These are phyloP conservation scores for Cucumis sativus DNA, from an alignment of 306 rosid genomes.

Conservation along the genomic window DNA sequence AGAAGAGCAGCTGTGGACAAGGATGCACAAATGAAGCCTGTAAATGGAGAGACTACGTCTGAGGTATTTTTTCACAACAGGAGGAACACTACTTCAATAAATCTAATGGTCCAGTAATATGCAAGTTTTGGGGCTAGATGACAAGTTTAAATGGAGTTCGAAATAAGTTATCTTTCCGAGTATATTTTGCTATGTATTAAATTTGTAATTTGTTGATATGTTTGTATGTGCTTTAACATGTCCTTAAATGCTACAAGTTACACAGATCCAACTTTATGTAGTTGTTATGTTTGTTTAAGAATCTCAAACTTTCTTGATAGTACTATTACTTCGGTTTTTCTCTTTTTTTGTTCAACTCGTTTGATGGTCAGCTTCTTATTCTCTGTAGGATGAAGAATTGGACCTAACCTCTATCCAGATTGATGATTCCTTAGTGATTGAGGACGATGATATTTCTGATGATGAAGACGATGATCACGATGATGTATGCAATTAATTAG, in stretches of 20 bases:
- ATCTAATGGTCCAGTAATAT: not conserved
- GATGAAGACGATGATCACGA: constrained; percentile 97
- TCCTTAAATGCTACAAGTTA: not conserved
- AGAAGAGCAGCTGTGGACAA: constrained; percentile 76
- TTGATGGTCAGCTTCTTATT: constrained; percentile 3
- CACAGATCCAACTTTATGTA: not conserved
- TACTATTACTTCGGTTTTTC: not conserved
- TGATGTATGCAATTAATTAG: constrained; percentile 44
- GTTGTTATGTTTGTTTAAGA: not conserved
- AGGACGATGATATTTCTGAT: constrained; percentile 94
- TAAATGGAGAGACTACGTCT: constrained; percentile 80
- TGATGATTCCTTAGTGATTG: constrained; percentile 90
- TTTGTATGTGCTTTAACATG: not conserved
- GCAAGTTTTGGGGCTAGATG: not conserved
- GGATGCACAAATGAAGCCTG: constrained; percentile 66
- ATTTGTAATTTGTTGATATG: not conserved
- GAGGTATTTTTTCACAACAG: constrained; percentile 46
- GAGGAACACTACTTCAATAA: not conserved
- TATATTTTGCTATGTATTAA: too few relatives aligned
- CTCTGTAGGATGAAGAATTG: constrained; percentile 73
- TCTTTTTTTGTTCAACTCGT: not conserved
- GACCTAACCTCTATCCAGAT: constrained; percentile 82
- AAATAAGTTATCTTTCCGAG: not conserved
- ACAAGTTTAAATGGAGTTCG: not conserved
- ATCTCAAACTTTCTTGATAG: not conserved